A percentile compares a stretch with the other conserved stretches of the same genome.
phyloP scores from a whole-genome alignment of 345 rosid species.

The Nasturtium officinale region DNA sequence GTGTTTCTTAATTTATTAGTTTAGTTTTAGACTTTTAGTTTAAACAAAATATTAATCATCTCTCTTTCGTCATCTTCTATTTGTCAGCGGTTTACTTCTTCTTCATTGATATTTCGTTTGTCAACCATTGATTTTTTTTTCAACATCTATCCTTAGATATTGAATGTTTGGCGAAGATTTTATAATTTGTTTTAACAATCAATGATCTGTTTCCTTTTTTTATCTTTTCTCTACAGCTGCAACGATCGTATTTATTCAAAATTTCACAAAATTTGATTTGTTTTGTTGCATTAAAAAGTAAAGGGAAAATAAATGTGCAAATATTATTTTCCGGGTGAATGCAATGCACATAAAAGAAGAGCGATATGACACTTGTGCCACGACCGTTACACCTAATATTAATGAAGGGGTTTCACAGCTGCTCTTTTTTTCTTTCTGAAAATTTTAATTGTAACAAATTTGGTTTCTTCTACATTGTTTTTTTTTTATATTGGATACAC shows the following conservation, averaged over 20 bases:
- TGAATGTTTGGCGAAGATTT: neutral
- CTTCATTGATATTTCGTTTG: neutral
- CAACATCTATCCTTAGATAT: neutral
- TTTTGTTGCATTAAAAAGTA: neutral
- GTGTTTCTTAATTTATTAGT: neutral
- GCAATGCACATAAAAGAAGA: constrained; percentile 17
- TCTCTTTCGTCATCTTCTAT: neutral
- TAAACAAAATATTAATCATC: neutral
- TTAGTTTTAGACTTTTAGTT: neutral
- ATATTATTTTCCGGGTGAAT: neutral
- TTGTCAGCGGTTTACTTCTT: neutral
- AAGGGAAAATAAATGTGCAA: neutral
- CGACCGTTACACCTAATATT: constrained; percentile 12
- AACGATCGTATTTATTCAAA: neutral
- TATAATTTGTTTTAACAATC: neutral
- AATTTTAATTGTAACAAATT: neutral
- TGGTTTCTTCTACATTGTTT: neutral
- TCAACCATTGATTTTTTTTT: neutral
- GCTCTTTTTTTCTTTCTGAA: neutral
- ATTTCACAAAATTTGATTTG: neutral
- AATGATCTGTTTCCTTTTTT: neutral
- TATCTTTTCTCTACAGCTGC: neutral
- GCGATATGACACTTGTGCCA: constrained; percentile 13
- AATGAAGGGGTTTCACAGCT: neutral
- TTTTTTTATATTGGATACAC: neutral